These are phyloP conservation scores for Gossypium lobatum DNA, from an alignment of 441 rosid species.

Conservation along the genomic window DNA sequence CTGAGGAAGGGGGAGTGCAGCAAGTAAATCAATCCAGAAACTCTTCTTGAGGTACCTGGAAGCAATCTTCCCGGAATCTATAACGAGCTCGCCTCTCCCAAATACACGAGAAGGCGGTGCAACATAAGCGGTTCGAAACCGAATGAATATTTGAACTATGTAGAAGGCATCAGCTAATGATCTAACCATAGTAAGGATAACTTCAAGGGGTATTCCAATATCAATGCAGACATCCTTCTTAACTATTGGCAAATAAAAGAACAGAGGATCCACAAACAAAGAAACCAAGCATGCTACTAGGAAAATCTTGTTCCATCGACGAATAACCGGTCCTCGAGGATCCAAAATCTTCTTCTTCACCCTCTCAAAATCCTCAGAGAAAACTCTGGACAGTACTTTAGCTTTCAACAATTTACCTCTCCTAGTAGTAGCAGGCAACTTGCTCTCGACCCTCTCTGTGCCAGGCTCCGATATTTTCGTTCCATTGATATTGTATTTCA, in stretches of 20 bases:
- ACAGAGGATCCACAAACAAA: slow-evolving; percentile 78
- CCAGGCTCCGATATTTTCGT: slow-evolving; percentile 31
- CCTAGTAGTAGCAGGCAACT: slow-evolving; percentile 3
- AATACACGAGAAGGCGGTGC: slow-evolving; percentile 92
- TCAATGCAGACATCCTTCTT: slow-evolving; percentile 49
- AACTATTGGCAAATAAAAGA: slow-evolving; percentile 66
- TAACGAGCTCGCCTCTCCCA: slow-evolving; percentile 90
- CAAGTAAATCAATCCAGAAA: slow-evolving; percentile 69
- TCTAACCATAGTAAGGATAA: slow-evolving; percentile 50
- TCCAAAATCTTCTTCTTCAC: slow-evolving; percentile 59
- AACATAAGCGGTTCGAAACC: slow-evolving; percentile 71
- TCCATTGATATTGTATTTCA: slow-evolving; percentile 50
- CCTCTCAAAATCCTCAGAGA: slow-evolving; percentile 73
- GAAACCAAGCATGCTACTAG: slow-evolving; percentile 67
- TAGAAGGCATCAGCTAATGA: slow-evolving; percentile 73
- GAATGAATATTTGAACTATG: slow-evolving; percentile 53
- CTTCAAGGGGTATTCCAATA: slow-evolving; percentile 54
- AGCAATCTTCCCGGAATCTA: slow-evolving; percentile 65
- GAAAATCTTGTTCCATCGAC: slow-evolving; percentile 73
- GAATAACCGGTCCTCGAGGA: slow-evolving; percentile 61
- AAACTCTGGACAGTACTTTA: slow-evolving; percentile 65
- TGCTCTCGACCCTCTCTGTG: slow-evolving; percentile 15
- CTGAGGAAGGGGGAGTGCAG: slow-evolving; percentile 93
- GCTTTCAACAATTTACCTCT: slow-evolving; percentile 44
- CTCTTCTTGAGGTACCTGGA: slow-evolving; percentile 44